Evolutionary conservation across 345 rosid genomes (phyloP).

Genomic region (Salix suchowensis): DNA sequence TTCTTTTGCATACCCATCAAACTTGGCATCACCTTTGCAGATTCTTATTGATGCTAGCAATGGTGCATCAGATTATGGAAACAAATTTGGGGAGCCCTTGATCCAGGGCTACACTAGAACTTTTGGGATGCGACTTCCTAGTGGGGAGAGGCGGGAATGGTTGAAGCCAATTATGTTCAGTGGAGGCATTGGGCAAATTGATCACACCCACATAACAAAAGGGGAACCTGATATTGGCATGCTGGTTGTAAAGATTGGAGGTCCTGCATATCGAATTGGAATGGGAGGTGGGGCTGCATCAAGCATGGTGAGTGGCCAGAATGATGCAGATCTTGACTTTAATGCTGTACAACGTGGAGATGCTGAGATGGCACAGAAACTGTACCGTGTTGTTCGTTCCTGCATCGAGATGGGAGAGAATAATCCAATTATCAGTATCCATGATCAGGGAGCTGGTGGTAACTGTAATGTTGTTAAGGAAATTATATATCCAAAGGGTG

Average conservation of each 20-base stretch:
- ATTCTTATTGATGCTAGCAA: slow-evolving; percentile 86
- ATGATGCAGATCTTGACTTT: slow-evolving; percentile 92
- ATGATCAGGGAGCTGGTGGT: slow-evolving; percentile 97
- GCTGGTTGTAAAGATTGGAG: slow-evolving; percentile 95
- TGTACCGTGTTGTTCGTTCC: slow-evolving; percentile 84
- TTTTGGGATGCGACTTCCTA: slow-evolving; percentile 91
- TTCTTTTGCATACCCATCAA: slow-evolving; percentile 66
- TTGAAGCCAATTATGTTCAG: slow-evolving; percentile 97
- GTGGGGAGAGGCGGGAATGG: slow-evolving; percentile 94
- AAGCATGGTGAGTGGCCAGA: slow-evolving; percentile 98
- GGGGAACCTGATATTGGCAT: slow-evolving; percentile 86
- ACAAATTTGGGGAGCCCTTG: slow-evolving; percentile 93
- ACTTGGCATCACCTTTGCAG: slow-evolving; percentile 83
- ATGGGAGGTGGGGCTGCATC: slow-evolving; percentile 99
- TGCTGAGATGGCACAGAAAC: slow-evolving; percentile 95
- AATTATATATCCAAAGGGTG: slow-evolving; percentile 87
- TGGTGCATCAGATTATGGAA: slow-evolving; percentile 95
- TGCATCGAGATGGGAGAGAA: slow-evolving; percentile 88
- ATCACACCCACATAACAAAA: slow-evolving; percentile 73
- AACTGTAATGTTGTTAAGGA: slow-evolving; percentile 98
- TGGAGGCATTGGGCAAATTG: slow-evolving; percentile 92
- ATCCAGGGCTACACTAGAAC: slow-evolving; percentile 89
- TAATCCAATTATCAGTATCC: slow-evolving; percentile 91
- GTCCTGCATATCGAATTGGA: slow-evolving; percentile 94
- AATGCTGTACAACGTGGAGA: slow-evolving; percentile 97